Evolutionary conservation across 106 monocot species (phyloP), one percentile per base, ranked within the genome.

Genomic region (Phalaenopsis aphrodite): DNA sequence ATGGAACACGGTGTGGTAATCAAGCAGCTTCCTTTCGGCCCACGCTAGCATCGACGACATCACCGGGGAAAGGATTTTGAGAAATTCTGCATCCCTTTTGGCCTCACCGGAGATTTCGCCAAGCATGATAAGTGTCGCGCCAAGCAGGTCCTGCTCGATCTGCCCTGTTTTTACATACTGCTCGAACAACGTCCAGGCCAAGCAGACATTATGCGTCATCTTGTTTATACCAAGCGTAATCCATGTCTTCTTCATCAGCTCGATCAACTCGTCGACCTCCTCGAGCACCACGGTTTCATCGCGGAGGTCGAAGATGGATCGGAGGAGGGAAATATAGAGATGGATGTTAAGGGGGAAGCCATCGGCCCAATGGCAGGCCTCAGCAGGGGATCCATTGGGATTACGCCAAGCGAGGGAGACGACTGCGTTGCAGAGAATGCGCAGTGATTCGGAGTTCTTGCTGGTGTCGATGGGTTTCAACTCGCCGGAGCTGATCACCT

Each of bases 241-340:
- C 89, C 89, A 89, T 17, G 89, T 86, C 82, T 78, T 89, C 74
- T 80, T 84, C 77, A 89, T 82, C 24, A 89, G 79, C 89, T 89
- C 89, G 0, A 89, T 41, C 14, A 89, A 52, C 78, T 89, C 86
- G 30, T 89, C 89, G 4, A 89, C 84, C 61, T 89, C 89, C 37
- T 89, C 86, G 15, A 88, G 36, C 18, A 89, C 84, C 3, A 83
- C 79, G 2, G 84, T 82, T 55, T 84, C 86, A 9, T 89, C 86
- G 5, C 66, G 57, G 24, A 36, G 42, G 43, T 89, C 86, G 55
- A 89, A 89, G 48, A 86, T 45, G 49, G 89, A 79, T 10, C 73
- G 86, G 30, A 89, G 75, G 41, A 89, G 81, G 41, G 77, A 19
- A 7, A 84, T 66, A 42, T 89, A 89, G 56, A 89, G 81, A 56